Base-by-base conservation (phyloP, 31 red algal genomes). In the Bonnemaisonia californica region DNA sequence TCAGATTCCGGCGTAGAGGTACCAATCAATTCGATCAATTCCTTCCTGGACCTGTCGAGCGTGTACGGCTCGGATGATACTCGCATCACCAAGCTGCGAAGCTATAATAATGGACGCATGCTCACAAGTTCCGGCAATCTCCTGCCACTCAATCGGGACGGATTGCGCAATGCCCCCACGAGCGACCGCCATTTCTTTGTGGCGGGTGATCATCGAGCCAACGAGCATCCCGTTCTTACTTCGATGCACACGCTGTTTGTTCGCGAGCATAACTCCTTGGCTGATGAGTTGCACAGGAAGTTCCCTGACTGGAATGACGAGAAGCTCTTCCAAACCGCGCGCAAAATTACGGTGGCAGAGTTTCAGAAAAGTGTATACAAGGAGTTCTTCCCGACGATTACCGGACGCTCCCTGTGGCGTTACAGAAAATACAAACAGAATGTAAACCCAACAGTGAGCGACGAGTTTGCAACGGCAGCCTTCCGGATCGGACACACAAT, bases 171-270 rank as follows among this genome's bases (percentile, higher is more conserved):
- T 39, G 80, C 65, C 13, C 80, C 80, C 13, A 24, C 51, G 2
- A 60, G 31, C 21, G n/a, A 3, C 8, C 11, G 24, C 16, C 21
- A 55, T 26, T 74, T 84, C 34, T 84, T 84, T 28, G 33, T 59
- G 13, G 68, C 80, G 35, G 80, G 80, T 39, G 80, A 84, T 34
- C 80, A 57, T 57, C 66, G 80, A 31, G 65, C 80, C 51, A 84
- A 84, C 40, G 80, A 84, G 54, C 65, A 71, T 29, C 64, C 80
- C 18, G 48, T 71, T n/a, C 47, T 84, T 8, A 70, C 80, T 19
- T 29, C 80, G 24, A 30, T 84, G 23, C 80, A 84, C 33, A 84
- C 80, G 39, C 22, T 71, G 19, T 84, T 71, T 30, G 22, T 70
- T 13, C 80, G 80, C 31, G 80, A 71, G 26, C 80, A 84, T 57